Conservation (phyloP, 163 green algal species). For the Chlorella variabilis region DNA sequence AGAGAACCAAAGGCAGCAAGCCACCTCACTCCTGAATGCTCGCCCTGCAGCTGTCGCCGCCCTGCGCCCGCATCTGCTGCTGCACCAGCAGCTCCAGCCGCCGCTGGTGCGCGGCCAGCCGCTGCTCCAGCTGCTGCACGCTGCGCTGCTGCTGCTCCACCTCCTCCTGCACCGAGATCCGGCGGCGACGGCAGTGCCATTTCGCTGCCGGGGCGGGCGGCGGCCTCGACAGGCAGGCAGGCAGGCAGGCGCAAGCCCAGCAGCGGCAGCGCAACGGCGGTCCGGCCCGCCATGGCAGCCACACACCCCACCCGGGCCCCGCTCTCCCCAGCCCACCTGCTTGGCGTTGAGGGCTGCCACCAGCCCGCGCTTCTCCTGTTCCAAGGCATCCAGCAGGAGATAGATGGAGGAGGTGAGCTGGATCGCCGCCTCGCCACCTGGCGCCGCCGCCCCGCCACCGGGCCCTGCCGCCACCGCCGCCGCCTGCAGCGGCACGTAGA, state of each 20-base stretch:
- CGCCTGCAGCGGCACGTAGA: not conserved
- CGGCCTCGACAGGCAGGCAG: too few relatives aligned
- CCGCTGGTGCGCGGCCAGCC: constrained; percentile 20
- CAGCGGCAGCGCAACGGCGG: too few relatives aligned
- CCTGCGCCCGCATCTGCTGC: too few relatives aligned
- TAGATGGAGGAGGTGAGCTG: constrained; percentile 28
- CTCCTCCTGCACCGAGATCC: constrained; percentile 11
- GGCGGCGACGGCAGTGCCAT: too few relatives aligned
- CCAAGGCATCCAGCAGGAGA: constrained; percentile 32
- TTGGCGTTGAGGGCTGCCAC: constrained; percentile 31
- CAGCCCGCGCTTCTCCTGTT: constrained; percentile 36
- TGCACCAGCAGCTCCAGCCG: constrained; percentile 20
- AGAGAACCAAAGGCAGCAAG: too few relatives aligned
- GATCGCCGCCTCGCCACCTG: constrained; percentile 17
- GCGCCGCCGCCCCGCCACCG: not conserved
- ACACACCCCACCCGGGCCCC: too few relatives aligned
- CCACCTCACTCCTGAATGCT: too few relatives aligned
- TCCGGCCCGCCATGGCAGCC: not conserved
- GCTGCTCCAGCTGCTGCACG: constrained; percentile 6
- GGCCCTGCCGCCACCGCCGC: not conserved
- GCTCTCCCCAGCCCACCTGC: constrained; percentile 2
- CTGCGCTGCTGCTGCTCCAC: not conserved
- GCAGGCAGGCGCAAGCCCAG: not conserved
- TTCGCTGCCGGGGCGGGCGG: too few relatives aligned
- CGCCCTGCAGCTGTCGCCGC: not conserved